phyloP scores from a whole-genome alignment of 345 rosid species.

The Heritiera littoralis region DNA sequence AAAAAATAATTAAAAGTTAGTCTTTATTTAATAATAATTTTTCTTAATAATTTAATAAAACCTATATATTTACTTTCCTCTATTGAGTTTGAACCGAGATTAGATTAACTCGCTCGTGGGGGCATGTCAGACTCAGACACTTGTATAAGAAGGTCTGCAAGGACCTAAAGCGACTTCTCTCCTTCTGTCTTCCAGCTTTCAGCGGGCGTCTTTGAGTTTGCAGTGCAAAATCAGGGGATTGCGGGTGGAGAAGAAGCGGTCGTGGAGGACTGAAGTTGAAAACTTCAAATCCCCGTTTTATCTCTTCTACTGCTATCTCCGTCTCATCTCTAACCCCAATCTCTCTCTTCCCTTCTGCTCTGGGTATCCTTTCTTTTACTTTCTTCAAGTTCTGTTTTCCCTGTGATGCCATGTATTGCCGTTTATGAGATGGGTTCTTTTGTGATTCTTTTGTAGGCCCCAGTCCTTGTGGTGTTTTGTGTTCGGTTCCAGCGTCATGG shows the following conservation, averaged over 20 bases:
- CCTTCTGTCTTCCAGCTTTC: background rate
- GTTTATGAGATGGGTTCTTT: background rate
- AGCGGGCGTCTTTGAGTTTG: background rate
- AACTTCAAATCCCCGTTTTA: background rate
- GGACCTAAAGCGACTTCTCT: background rate
- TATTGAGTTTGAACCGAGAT: too few relatives aligned
- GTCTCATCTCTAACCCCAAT: too few relatives aligned
- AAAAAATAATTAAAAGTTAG: too few relatives aligned
- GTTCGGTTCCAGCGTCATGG: slow-evolving; percentile 29
- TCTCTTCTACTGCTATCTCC: background rate
- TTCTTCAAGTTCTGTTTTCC: background rate
- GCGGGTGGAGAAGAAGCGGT: slow-evolving; percentile 14
- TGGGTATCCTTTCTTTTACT: background rate
- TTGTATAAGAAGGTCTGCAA: background rate
- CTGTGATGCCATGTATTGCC: too few relatives aligned
- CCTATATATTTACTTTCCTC: too few relatives aligned
- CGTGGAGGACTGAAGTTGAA: background rate
- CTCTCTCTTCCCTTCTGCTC: too few relatives aligned
- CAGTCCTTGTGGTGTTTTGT: background rate
- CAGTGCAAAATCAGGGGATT: slow-evolving; percentile 21
- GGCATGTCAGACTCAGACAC: background rate
- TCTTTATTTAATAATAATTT: too few relatives aligned
- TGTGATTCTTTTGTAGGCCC: background rate
- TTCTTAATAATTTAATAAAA: too few relatives aligned
- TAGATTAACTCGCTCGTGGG: too few relatives aligned